Base-by-base conservation (phyloP, 2,329 filamentous ascomycete genomes). In the Colletotrichum tamarilloi region DNA sequence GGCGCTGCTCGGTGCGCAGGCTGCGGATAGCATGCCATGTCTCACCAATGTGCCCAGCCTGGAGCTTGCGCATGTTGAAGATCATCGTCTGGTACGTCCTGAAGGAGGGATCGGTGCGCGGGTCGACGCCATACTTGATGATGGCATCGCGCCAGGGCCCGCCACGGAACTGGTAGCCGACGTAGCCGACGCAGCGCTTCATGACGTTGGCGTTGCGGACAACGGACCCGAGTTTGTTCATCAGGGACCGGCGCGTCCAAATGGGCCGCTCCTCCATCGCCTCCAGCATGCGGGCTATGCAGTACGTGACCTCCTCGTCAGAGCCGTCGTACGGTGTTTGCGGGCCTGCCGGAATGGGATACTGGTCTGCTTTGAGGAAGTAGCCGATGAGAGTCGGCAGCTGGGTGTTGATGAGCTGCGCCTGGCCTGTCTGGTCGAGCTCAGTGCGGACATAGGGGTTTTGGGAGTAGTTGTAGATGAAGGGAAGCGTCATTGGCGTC, bases 61-160 rank as follows among this genome's bases (percentile, higher is more conserved):
- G 84, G 74, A 85, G 86, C 75, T 85, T 88, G 63, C 88, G 86
- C 28, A 97, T 85, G 79, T 95, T 94, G 84, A 98, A 97, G 84
- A 94, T 93, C 75, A 98, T 87, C 0, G 95, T 97, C 82, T 99
- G 97, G 81, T 97, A 98, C 67, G 91, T 86, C 42, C 95, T 92
- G 79, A 93, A 95, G 68, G 91, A 89, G 0, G 94, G 91, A 74
- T 95, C 92, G 16, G 84, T 89, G 46, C 97, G 91, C 3, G 97
- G 97, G 80, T 99, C 97, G 24, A 97, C 83, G 11, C 96, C 96
- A 81, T 95, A 97, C 59, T 89, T 91, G 75, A 98, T 91, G 67
- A 98, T 91, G 3, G 94, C 92, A 81, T 98, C 95, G 75, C 95
- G 90, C 93, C 95, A 99, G 0, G 97, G 95, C 0, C 97, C 97